These are phyloP conservation scores for Phoenix roebelenii DNA, from an alignment of 176 grass and related monocot species.

Conservation along the genomic window DNA sequence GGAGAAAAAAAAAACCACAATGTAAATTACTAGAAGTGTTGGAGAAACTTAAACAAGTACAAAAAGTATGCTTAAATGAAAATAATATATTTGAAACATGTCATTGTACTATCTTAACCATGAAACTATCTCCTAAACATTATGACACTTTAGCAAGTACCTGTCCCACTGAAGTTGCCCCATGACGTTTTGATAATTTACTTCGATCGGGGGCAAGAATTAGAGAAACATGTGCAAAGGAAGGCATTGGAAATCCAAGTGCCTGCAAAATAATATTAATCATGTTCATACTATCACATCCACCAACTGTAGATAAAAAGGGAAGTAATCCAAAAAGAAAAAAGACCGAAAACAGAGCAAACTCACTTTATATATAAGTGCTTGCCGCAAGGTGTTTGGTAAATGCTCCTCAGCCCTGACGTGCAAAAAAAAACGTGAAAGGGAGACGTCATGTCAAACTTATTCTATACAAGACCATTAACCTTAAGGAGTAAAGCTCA, in stretches of 20 bases:
- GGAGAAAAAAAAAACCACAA: constrained; percentile 8
- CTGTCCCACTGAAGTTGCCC: constrained; percentile 96
- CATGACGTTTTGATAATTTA: constrained; percentile 96
- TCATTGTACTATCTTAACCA: no score
- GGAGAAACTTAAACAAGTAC: not conserved
- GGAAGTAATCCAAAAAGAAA: not conserved
- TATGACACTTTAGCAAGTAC: constrained; percentile 14
- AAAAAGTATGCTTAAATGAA: no score
- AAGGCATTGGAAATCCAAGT: constrained; percentile 92
- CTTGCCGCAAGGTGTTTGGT: constrained; percentile 91
- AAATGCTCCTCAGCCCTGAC: constrained; percentile 95
- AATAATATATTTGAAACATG: no score
- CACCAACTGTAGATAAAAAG: not conserved
- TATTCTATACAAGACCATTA: no score
- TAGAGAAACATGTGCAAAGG: constrained; percentile 95
- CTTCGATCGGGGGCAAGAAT: constrained; percentile 98
- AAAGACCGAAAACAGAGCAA: not conserved
- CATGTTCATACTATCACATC: not conserved
- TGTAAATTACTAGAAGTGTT: constrained; percentile 5
- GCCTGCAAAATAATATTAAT: constrained; percentile 35
- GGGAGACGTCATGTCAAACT: not conserved
- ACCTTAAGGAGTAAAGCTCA: no score
- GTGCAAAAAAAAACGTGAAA: constrained; percentile 1
- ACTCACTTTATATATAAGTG: constrained; percentile 90
- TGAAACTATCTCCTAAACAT: no score